Base-by-base conservation (phyloP, 2,329 filamentous ascomycete species). In the Fusarium circinatum region DNA sequence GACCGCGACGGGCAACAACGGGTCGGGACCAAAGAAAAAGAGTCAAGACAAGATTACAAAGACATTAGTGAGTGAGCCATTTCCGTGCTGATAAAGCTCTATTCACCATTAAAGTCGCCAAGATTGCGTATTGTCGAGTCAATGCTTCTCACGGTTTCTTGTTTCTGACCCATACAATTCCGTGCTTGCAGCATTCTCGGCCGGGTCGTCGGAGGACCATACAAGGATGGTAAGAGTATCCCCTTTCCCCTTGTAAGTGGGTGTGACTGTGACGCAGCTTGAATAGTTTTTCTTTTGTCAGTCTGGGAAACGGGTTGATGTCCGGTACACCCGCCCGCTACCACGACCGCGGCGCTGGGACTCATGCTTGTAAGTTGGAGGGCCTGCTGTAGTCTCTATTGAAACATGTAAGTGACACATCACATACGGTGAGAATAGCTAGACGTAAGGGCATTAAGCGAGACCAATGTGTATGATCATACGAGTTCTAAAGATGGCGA, bases 1-100 rank as follows among this genome's bases (percentile, higher is more conserved):
- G 62, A 66, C 70, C 71, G 54, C 55, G 57, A 59, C 71, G 71
- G 71, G 64, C 71, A 74, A 71, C 51, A 74, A 71, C 62, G 71
- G 71, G 71, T 34, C 65, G 52, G 45, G 22, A 13, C 56, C 45
- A 30, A 20, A 54, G 32, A 41, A 59, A 44, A 51, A 39, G 51
- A 36, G 45, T 67, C 45, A 48, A 39, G 39, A 18, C 28, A 63
- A 28, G 42, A 47, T 38, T 55, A 55, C 39, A 42, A 68, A 62
- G n/a, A 42, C 44, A 26, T 60, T 48, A 41, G 17, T 47, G 28
- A 39, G 24, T 26, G 41, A 28, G 38, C 18, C 15, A 47, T 39
- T 32, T 55, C 32, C 32, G 12, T 47, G 32, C n/a, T 52, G 12
- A n/a, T 26, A 26, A 42, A 22, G 38, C 32, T 56, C 15, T 39